Conservation (phyloP, 2,329 filamentous ascomycete genomes). For the Trichoderma asperellum region DNA sequence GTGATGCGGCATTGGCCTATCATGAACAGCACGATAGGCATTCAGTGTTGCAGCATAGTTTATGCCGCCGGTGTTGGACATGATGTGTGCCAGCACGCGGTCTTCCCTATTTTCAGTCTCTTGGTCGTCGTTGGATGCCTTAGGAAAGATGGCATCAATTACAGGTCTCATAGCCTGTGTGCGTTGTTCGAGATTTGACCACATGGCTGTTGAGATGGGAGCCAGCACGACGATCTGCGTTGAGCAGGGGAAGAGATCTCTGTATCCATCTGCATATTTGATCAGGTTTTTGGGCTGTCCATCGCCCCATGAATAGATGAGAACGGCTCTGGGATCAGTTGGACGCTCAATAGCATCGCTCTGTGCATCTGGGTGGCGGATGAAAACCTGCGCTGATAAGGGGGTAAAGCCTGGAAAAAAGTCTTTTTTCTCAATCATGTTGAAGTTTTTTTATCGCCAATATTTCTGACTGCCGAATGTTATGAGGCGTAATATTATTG, state of each 20-base stretch:
- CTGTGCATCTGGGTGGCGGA: conserved; percentile 42
- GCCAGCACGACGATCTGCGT: conserved; percentile 57
- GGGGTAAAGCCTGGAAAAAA: conserved; percentile 51
- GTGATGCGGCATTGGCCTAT: conserved; percentile 50
- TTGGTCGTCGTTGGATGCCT: conserved; percentile 32
- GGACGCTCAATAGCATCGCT: conserved; percentile 31
- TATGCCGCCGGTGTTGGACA: conserved; percentile 63
- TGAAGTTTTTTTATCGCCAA: background rate
- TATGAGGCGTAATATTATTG: background rate
- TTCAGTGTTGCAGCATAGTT: conserved; percentile 55
- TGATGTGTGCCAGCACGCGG: conserved; percentile 54
- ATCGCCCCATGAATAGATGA: conserved; percentile 64
- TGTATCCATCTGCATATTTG: conserved; percentile 60
- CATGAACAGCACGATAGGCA: conserved; percentile 48
- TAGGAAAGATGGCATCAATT: conserved; percentile 44
- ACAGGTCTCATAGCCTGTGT: conserved; percentile 52
- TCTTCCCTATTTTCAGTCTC: conserved; percentile 30
- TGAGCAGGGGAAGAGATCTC: conserved; percentile 53
- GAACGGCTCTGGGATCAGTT: conserved; percentile 49
- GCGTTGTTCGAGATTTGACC: conserved; percentile 49
- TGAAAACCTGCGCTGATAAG: conserved; percentile 52
- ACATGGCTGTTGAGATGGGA: conserved; percentile 52
- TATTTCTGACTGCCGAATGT: background rate
- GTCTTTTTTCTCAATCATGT: conserved; percentile 20
- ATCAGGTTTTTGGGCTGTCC: conserved; percentile 56